phyloP scores from a whole-genome alignment of 2,329 filamentous ascomycete species.

The Trichoderma koningiopsis region DNA sequence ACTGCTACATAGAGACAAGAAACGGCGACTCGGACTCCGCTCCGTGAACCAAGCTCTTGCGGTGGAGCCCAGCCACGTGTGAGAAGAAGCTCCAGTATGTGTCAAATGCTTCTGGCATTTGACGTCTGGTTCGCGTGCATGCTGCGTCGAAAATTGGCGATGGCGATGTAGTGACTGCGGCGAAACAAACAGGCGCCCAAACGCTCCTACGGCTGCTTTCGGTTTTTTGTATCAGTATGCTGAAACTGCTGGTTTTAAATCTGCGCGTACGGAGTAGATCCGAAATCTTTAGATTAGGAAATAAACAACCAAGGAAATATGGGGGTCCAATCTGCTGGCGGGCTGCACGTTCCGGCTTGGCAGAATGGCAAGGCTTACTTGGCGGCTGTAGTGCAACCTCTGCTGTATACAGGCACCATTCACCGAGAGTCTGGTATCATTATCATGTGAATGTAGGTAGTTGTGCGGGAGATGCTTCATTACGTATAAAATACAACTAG shows the following conservation, averaged over 20 bases:
- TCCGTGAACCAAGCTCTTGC: neutral
- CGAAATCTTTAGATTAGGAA: neutral
- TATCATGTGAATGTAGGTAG: too few species aligned
- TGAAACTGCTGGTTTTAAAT: neutral
- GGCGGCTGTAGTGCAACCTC: neutral
- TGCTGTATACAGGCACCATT: neutral
- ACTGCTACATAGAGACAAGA: neutral
- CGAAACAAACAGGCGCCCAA: neutral
- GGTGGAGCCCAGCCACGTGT: neutral
- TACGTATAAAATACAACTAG: neutral
- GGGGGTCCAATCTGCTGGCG: constrained; percentile 6
- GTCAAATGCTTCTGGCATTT: neutral
- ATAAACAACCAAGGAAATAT: neutral
- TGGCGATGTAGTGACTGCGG: too few species aligned
- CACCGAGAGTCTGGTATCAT: neutral
- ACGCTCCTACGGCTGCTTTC: neutral
- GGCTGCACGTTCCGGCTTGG: neutral
- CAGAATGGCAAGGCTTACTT: constrained; percentile 7
- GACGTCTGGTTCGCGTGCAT: too few species aligned
- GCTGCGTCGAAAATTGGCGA: neutral
- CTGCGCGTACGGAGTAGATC: neutral
- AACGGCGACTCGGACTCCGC: neutral
- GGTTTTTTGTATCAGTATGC: neutral
- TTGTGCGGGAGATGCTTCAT: neutral
- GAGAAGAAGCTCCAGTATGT: neutral